These are phyloP conservation scores for Phytopythium chamaehyphon DNA, from an alignment of 352 stramenopile species.

Conservation along the genomic window DNA sequence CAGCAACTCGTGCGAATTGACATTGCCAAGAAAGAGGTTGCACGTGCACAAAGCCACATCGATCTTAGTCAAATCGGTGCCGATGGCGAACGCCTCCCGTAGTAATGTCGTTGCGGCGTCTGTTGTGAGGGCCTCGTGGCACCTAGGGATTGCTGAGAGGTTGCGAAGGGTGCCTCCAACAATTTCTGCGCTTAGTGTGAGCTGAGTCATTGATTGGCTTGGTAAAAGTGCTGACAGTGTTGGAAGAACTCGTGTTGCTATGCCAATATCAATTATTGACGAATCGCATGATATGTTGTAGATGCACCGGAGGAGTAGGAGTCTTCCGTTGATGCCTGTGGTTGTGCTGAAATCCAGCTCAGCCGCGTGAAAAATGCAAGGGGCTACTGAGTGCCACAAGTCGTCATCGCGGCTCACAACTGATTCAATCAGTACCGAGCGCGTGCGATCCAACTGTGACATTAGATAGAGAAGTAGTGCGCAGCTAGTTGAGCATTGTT, in stretches of 20 bases:
- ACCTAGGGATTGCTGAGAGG: conserved; percentile 28
- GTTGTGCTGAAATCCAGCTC: neutral
- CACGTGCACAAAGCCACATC: conserved; percentile 53
- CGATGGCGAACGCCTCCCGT: conserved; percentile 40
- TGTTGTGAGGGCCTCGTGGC: conserved; percentile 35
- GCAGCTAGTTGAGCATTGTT: conserved; percentile 38
- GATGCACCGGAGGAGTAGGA: conserved; percentile 45
- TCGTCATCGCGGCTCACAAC: neutral
- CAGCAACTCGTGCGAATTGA: conserved; percentile 59
- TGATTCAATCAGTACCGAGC: conserved; percentile 14
- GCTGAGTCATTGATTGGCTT: neutral
- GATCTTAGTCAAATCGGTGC: conserved; percentile 31
- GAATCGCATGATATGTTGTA: conserved; percentile 61
- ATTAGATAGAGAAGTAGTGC: conserved; percentile 54
- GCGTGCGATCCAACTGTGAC: conserved; percentile 39
- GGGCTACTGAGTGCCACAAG: neutral
- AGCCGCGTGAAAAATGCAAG: neutral
- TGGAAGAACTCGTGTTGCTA: conserved; percentile 12
- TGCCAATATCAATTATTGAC: conserved; percentile 13
- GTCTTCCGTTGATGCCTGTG: conserved; percentile 11
- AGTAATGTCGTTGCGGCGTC: conserved; percentile 40
- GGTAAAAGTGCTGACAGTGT: conserved; percentile 15
- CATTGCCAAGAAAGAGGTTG: conserved; percentile 60
- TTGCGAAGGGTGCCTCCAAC: conserved; percentile 53
- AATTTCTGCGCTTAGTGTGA: conserved; percentile 14